phyloP scores from a whole-genome alignment of 495 filamentous ascomycete species.

The Aspergillus nidulans region DNA sequence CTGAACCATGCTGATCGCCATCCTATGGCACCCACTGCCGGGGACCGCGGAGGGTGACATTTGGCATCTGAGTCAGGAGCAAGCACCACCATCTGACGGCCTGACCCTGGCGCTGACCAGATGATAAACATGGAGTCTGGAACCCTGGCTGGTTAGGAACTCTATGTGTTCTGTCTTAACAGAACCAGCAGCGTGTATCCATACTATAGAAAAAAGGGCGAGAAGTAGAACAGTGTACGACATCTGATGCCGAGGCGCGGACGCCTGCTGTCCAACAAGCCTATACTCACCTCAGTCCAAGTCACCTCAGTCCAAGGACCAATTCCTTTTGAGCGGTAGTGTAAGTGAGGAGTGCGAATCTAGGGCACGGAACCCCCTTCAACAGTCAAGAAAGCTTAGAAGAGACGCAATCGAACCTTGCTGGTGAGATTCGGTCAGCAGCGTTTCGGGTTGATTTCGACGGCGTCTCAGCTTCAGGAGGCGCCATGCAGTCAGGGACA shows the following conservation, averaged over 20 bases:
- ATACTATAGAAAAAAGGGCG: background rate
- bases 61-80: too few species aligned
- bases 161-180: background rate
- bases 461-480: background rate
- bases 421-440: background rate
- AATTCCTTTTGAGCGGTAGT: background rate
- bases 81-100: constrained; percentile 2
- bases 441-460: background rate
- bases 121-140: background rate
- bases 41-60: background rate
- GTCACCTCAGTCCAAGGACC: background rate
- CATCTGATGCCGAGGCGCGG: background rate
- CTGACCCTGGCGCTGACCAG: background rate
- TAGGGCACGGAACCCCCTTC: background rate
- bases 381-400: background rate
- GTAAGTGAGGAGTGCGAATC: background rate
- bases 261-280: background rate
- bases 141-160: background rate
- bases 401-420: background rate
- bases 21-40: constrained; percentile 15
- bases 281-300: constrained; percentile 3
- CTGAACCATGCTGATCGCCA: constrained; percentile 8
- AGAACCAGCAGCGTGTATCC: background rate
- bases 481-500: constrained; percentile 17
- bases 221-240: background rate